A percentile compares a stretch with the other conserved stretches of the same genome.
Evolutionary conservation across 257 asterid species (phyloP).

Genomic region (Anisodus tanguticus): DNA sequence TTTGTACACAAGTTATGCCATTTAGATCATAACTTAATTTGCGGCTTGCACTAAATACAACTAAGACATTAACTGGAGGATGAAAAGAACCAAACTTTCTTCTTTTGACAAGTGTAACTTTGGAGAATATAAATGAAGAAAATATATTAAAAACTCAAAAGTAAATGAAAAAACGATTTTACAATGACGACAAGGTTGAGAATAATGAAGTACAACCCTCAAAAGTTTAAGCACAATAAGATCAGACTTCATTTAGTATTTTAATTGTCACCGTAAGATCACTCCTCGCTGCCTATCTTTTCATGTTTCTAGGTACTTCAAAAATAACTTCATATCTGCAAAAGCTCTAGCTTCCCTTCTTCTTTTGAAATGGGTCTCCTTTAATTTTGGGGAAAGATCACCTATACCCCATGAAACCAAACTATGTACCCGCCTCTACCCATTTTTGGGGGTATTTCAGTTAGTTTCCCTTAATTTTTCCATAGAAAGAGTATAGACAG

Average conservation of each 20-base stretch:
- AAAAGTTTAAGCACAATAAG: conserved; percentile 5
- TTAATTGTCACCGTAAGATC: neutral
- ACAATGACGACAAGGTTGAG: neutral
- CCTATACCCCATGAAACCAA: too few relatives aligned
- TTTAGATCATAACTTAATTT: neutral
- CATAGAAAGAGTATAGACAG: conserved; percentile 3
- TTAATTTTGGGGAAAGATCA: neutral
- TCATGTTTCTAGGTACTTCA: conserved; percentile 19
- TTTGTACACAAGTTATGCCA: conserved; percentile 6
- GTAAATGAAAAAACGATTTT: neutral
- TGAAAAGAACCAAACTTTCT: neutral
- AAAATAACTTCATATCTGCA: neutral
- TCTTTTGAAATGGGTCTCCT: neutral
- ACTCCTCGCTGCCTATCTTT: neutral
- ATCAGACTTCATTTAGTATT: neutral
- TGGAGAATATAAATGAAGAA: conserved; percentile 23
- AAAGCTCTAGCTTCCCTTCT: neutral
- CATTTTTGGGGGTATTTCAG: too few relatives aligned
- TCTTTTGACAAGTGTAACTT: neutral
- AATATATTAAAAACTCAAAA: neutral
- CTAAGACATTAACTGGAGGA: neutral
- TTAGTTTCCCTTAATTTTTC: neutral
- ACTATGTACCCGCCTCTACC: too few relatives aligned
- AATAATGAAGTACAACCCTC: conserved; percentile 1
- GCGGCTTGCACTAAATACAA: neutral